Base-by-base conservation (phyloP, 352 stramenopile genomes). In the Phytophthora pistaciae region DNA sequence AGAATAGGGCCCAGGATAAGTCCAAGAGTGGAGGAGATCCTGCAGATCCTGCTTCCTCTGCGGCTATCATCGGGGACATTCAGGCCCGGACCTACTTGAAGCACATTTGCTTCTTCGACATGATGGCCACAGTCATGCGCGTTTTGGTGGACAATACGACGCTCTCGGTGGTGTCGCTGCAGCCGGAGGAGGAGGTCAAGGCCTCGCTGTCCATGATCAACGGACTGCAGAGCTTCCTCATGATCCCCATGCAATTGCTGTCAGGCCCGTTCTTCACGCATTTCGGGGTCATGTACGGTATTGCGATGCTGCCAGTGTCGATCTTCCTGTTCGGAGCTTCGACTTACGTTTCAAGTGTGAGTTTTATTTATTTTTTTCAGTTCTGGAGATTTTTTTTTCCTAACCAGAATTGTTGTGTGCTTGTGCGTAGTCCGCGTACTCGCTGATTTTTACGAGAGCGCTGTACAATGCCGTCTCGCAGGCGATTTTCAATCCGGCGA, bases 91-190 rank as follows among this genome's bases (percentile, higher is more conserved):
- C 84, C 14, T 96, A 96, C 55, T 70, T 96, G 31, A 87, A 93
- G 56, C 88, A 96, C 63, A 93, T 96, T 72, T 96, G 90, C 69
- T 92, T 96, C 49, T 96, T 96, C 52, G 90, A 96, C 46, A 81
- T 96, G 70, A 62, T 94, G 31, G 88, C 90, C 0, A 96, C 90
- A 0, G 75, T 94, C 13, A 84, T 94, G 65, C 79, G 90, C 8
- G 90, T 96, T 25, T 66, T 96, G 6, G 76, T 96, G 29, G 90
- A 96, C 75, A 95, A 95, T 75, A 87, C 79, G 40, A 94, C 86
- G 62, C 67, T 96, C 6, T 88, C 89, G 8, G 81, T 95, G 13
- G 76, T 96, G 7, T 92, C 87, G 21, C 67, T 81, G 11, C 85
- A 93, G 48, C 74, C 80, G 4, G 88, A 95, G 42, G 79, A 88